These are phyloP conservation scores for Chenopodium berlandieri DNA, from an alignment of 148 eudicot species.

Conservation along the genomic window DNA sequence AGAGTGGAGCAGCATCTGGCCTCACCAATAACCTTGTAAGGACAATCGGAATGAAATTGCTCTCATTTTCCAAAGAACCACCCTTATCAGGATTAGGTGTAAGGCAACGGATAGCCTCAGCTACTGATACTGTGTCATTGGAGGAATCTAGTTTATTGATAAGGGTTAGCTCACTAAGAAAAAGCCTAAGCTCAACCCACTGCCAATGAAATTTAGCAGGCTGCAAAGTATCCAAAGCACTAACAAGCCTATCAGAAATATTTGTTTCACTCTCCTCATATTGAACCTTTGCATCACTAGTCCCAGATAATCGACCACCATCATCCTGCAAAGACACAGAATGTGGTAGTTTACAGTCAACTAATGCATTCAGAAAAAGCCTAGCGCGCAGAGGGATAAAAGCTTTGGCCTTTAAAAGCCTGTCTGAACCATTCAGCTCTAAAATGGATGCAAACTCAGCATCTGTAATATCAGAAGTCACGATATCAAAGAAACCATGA, in stretches of 20 bases:
- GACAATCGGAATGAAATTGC: constrained; percentile 63
- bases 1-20: constrained; percentile 94
- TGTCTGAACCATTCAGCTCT: constrained; percentile 62
- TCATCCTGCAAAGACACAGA: constrained; percentile 41
- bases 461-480: constrained; percentile 73
- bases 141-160: constrained; percentile 61
- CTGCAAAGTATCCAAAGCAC: constrained; percentile 80
- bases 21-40: constrained; percentile 87
- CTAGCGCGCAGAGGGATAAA: constrained; percentile 86
- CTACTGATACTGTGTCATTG: constrained; percentile 52
- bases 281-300: constrained; percentile 41
- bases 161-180: constrained; percentile 77
- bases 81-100: constrained; percentile 59
- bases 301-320: constrained; percentile 41
- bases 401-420: constrained; percentile 58
- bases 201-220: constrained; percentile 99
- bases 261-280: constrained; percentile 59
- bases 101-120: constrained; percentile 69
- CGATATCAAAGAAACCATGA: constrained; percentile 63
- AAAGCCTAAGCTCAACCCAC: constrained; percentile 94
- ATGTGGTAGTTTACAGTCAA: constrained; percentile 80
- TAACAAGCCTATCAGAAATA: constrained; percentile 64
- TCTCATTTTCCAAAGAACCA: constrained; percentile 73
- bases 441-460: constrained; percentile 76
- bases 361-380: constrained; percentile 76